Base-by-base conservation (phyloP, 306 rosid species). In the Chamaecrista fasciculata region DNA sequence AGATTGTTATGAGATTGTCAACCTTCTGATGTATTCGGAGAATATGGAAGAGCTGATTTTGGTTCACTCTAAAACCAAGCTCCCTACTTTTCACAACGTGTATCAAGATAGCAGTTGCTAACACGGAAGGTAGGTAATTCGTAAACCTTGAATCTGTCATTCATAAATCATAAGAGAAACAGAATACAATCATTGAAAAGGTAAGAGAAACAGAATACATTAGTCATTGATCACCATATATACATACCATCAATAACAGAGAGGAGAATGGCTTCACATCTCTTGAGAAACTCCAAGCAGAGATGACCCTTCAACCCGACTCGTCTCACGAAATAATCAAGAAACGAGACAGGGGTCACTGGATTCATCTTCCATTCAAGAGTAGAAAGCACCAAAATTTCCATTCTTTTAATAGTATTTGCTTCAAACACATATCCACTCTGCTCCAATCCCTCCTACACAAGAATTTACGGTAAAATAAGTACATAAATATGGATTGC, bases 11-110 rank as follows among this genome's bases (percentile, higher is more conserved):
- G 21, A n/a, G 50, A 8, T 21, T 34, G 26, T 4, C 15, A 21
- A 86, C 91, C 91, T 86, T 89, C 91, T 86, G 77, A 11, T 81
- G 82, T 59, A 86, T 68, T 74, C 81, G 63, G 12, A 86, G 85
- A 66, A 86, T 71, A 28, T 81, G 70, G 78, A 79, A 37, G 21
- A 86, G 85, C 74, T 86, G 89, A 66, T 48, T 73, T 67, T 84
- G 78, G 75, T 81, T 81, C 53, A 44, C 62, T 31, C 67, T 78
- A 18, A 81, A 78, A 61, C 70, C 31, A 48, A 87, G 86, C n/a
- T 81, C 91, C 24, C 77, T 53, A 39, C 70, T 63, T 20, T 71
- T 80, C 52, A 86, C 75, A 58, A 84, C 85, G 28, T 68, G 85
- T 66, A 86, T 76, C 85, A 86, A 76, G 67, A 81, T 84, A 40